Conservation (phyloP, 495 filamentous ascomycete species). For the Aspergillus steynii region DNA sequence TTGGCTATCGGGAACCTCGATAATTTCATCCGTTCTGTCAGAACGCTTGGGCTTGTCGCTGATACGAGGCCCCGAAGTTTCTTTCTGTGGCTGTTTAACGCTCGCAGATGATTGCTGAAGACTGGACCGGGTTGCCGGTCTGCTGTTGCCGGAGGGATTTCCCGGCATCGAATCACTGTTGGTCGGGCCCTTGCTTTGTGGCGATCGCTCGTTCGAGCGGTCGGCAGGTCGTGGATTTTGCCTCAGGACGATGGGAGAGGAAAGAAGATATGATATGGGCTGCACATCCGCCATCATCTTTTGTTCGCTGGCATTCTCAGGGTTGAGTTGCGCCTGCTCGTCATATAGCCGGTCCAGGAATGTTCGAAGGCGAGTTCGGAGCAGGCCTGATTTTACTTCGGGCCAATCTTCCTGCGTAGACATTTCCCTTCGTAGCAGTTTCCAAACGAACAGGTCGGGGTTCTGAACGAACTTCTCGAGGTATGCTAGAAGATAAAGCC, state of each 20-base stretch:
- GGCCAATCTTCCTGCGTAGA: slow-evolving; percentile 53
- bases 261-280: slow-evolving; percentile 40
- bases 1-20: slow-evolving; percentile 41
- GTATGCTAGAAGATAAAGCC: slow-evolving; percentile 81
- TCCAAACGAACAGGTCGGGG: slow-evolving; percentile 64
- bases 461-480: slow-evolving; percentile 73
- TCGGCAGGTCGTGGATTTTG: not conserved
- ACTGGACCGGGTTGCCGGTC: not conserved
- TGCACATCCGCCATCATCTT: slow-evolving; percentile 31
- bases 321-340: slow-evolving; percentile 41
- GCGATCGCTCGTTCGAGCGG: not conserved
- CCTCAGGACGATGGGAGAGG: slow-evolving; percentile 3
- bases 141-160: not conserved
- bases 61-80: not conserved
- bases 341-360: slow-evolving; percentile 51
- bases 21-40: slow-evolving; percentile 15
- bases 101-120: not conserved
- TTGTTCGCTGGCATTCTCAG: slow-evolving; percentile 13
- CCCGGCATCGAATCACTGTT: not conserved
- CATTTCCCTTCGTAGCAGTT: slow-evolving; percentile 51
- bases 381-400: slow-evolving; percentile 48
- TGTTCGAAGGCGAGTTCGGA: slow-evolving; percentile 54
- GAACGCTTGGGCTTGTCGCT: not conserved
- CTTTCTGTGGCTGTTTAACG: not conserved
- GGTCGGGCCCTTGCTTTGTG: not conserved